Evolutionary conservation across 176 grass and related monocot species (phyloP).

Genomic region (Triticum dicoccoides): DNA sequence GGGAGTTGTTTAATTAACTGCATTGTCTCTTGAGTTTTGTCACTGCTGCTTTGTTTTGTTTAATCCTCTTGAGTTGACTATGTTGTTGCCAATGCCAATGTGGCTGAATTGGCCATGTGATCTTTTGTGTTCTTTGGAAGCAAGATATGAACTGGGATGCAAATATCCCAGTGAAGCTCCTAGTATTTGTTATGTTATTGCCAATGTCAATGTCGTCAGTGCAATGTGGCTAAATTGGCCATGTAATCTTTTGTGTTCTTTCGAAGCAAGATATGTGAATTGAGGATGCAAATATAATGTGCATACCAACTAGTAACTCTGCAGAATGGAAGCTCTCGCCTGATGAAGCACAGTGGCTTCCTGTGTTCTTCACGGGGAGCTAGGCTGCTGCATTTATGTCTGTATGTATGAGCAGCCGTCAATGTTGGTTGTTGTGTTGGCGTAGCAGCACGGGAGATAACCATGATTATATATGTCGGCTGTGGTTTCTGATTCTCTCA

Average conservation of each 20-base stretch:
- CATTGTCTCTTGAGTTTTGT: neutral
- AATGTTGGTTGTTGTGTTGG: neutral
- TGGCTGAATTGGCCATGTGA: slow-evolving; percentile 25
- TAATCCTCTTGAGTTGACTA: neutral
- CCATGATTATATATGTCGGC: neutral
- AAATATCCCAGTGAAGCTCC: neutral
- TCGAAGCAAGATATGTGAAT: neutral
- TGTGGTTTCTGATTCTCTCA: neutral
- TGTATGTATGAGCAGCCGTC: neutral
- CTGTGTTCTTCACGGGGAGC: slow-evolving; percentile 35
- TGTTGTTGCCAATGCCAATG: neutral
- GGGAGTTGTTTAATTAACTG: slow-evolving; percentile 26
- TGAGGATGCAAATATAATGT: neutral
- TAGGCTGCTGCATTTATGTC: slow-evolving; percentile 30
- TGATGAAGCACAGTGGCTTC: neutral
- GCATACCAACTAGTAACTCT: neutral
- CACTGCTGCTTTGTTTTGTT: slow-evolving; percentile 26
- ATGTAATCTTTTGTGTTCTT: slow-evolving; percentile 6
- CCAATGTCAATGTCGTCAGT: neutral
- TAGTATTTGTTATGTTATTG: no score
- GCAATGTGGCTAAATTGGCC: slow-evolving; percentile 17
- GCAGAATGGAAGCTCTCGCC: neutral
- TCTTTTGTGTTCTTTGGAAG: neutral
- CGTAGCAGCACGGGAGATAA: neutral
- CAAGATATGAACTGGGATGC: neutral